Evolutionary conservation across 202 grass and related monocot genomes (phyloP).

Genomic region (Setaria italica): DNA sequence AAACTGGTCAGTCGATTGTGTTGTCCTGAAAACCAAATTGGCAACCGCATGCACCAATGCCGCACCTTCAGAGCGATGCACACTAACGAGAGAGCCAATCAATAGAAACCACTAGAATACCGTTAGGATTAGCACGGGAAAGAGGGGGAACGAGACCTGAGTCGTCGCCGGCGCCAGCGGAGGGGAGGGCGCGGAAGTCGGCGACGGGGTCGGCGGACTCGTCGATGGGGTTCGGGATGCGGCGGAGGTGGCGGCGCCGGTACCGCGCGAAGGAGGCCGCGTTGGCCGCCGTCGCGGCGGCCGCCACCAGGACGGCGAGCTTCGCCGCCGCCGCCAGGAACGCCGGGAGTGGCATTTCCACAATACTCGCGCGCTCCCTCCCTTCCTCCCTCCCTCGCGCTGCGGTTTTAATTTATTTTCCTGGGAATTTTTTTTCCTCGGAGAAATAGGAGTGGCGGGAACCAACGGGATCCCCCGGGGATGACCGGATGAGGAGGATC

Average conservation of each 20-base stretch:
- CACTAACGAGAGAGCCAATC: no score
- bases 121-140: no score
- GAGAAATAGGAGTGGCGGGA: conserved; percentile 50
- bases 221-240: conserved; percentile 68
- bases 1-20: not conserved
- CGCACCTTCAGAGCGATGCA: not conserved
- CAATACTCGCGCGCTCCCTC: not conserved
- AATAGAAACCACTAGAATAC: not conserved
- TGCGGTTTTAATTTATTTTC: not conserved
- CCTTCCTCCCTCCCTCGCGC: not conserved
- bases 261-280: conserved; percentile 69
- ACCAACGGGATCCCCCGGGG: conserved; percentile 1
- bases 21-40: not conserved
- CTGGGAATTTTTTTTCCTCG: not conserved
- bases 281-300: conserved; percentile 62
- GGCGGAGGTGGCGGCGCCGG: conserved; percentile 71
- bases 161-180: conserved; percentile 12
- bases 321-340: conserved; percentile 63
- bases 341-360: conserved; percentile 60
- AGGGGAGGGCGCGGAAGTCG: conserved; percentile 63
- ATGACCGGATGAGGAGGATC: not conserved
- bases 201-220: conserved; percentile 72
- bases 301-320: conserved; percentile 62
- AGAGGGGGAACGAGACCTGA: not conserved
- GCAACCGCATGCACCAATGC: not conserved